Evolutionary conservation across 2,329 filamentous ascomycete species (phyloP).

Genomic region (Septoria petroselini): DNA sequence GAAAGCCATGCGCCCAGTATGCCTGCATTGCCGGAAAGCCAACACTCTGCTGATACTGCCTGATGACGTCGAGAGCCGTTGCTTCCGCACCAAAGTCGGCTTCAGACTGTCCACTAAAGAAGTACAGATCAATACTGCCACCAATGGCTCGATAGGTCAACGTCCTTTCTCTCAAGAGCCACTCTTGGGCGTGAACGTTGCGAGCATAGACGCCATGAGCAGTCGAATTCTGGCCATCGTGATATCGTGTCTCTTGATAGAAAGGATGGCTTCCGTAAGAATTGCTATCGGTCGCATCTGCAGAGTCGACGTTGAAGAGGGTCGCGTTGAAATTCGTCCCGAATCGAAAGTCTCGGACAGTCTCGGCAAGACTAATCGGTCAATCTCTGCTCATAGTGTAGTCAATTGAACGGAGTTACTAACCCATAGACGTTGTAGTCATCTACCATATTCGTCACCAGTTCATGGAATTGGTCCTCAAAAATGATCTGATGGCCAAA

Average conservation of each 20-base stretch:
- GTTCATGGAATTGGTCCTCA: slow-evolving; percentile 36
- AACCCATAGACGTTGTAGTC: slow-evolving; percentile 36
- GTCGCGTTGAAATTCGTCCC: slow-evolving; percentile 34
- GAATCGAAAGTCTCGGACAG: slow-evolving; percentile 31
- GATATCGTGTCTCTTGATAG: slow-evolving; percentile 37
- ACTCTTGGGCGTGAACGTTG: slow-evolving; percentile 37
- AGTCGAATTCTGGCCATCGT: slow-evolving; percentile 15
- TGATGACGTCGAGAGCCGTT: slow-evolving; percentile 29
- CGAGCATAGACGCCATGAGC: slow-evolving; percentile 38
- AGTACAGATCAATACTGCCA: slow-evolving; percentile 65
- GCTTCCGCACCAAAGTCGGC: neutral
- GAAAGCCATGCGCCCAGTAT: slow-evolving; percentile 77
- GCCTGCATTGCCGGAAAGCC: slow-evolving; percentile 74
- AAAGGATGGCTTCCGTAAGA: slow-evolving; percentile 36
- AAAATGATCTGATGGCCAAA: slow-evolving; percentile 33
- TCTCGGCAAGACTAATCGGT: slow-evolving; percentile 19
- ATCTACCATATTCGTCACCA: slow-evolving; percentile 30
- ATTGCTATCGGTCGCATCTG: slow-evolving; percentile 28
- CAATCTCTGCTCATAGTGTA: neutral
- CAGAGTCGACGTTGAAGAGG: slow-evolving; percentile 34
- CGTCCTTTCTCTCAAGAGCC: slow-evolving; percentile 30
- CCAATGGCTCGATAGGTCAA: slow-evolving; percentile 36
- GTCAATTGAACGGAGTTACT: slow-evolving; percentile 13
- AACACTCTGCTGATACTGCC: slow-evolving; percentile 44
- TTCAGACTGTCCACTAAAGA: slow-evolving; percentile 60